phyloP scores from a whole-genome alignment of 257 asterid genomes.

The Coffea canephora region DNA sequence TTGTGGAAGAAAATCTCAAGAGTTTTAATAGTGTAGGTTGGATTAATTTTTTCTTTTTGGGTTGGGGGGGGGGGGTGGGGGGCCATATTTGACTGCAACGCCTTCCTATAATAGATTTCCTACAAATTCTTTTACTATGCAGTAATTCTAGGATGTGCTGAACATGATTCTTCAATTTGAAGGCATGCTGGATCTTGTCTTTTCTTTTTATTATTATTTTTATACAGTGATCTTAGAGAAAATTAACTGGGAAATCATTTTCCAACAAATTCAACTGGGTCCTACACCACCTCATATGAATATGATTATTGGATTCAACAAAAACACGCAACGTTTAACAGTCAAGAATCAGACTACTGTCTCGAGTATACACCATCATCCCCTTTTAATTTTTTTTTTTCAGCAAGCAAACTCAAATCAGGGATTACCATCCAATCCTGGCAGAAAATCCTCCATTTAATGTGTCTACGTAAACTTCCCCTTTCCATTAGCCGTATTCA shows the following conservation, averaged over 20 bases:
- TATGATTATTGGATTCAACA: background rate
- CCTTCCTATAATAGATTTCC: background rate
- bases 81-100: background rate
- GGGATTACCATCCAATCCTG: background rate
- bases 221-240: background rate
- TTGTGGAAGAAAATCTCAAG: no score
- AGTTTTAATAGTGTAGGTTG: background rate
- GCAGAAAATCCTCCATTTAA: background rate
- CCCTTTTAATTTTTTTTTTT: no score
- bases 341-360: background rate
- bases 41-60: background rate
- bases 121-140: no score
- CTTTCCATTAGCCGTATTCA: no score
- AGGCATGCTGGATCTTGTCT: background rate
- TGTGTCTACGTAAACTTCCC: no score
- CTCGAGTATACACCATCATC: no score
- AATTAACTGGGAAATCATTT: background rate
- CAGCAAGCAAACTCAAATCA: no score
- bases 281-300: background rate
- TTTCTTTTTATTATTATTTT: background rate
- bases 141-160: background rate
- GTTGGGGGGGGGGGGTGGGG: background rate
- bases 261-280: background rate
- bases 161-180: background rate
- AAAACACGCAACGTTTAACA: background rate